Evolutionary conservation across 176 grass and related monocot genomes (phyloP).

Genomic region (Hyparrhenia diplandra): DNA sequence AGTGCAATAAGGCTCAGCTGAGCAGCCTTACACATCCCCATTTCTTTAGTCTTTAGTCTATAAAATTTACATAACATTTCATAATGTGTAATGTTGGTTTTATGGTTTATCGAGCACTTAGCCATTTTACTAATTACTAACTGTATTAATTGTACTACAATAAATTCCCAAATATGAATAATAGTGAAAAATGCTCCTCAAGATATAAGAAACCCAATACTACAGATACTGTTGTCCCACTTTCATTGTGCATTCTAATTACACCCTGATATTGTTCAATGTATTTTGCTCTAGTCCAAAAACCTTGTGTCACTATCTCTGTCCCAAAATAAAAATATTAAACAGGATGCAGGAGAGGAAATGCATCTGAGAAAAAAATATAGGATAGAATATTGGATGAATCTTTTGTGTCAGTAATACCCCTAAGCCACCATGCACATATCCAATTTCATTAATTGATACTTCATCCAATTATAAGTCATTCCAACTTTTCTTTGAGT

Average conservation of each 20-base stretch:
- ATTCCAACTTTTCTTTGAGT: too few species aligned
- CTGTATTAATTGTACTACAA: neutral
- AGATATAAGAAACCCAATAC: neutral
- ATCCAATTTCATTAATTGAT: neutral
- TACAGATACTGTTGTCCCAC: neutral
- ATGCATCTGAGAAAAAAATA: neutral
- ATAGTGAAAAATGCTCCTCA: too few species aligned
- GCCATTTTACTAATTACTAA: neutral
- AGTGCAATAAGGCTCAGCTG: neutral
- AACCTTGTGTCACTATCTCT: neutral
- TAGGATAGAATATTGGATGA: neutral
- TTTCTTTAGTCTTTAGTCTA: conserved; percentile 4
- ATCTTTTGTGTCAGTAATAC: neutral
- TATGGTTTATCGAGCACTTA: neutral
- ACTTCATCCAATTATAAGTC: too few species aligned
- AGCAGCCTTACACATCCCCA: neutral
- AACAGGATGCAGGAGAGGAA: neutral
- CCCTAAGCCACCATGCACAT: neutral
- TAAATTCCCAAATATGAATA: neutral
- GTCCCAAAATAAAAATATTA: neutral
- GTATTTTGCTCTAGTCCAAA: neutral
- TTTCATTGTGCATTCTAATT: neutral
- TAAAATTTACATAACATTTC: conserved; percentile 5
- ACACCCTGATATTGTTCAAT: neutral
- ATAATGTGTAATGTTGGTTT: neutral